Base-by-base conservation (phyloP, 208 protist genomes). In the Wallacemonas sp. region DNA sequence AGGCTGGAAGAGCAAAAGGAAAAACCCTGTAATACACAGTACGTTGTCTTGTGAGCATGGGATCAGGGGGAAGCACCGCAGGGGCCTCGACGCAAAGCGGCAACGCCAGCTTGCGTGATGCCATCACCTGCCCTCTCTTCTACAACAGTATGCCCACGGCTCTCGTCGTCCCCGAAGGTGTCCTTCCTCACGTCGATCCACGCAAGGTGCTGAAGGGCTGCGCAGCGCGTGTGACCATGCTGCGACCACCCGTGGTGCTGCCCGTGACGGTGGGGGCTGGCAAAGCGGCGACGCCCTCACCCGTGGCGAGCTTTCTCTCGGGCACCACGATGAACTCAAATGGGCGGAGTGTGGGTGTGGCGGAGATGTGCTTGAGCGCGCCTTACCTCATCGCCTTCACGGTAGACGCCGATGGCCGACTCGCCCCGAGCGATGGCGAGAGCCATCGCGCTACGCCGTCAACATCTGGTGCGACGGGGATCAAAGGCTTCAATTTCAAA, bases 91-190 rank as follows among this genome's bases (percentile, higher is more conserved):
- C n/a, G n/a, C n/a, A n/a, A n/a, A n/a, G n/a, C n/a, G n/a, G n/a
- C n/a, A n/a, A n/a, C n/a, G n/a, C n/a, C n/a, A 44, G 31, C 28
- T 6, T 24, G 17, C 12, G 21, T 24, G 8, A 21, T 49, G 28
- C 21, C 21, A 19, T 47, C 41, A 54, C 64, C 21, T 74, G 74
- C 24, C 68, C 64, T 14, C 53, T 71, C 21, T 79, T 75, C 60
- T 75, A 74, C 68, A 79, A 74, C 33, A 61, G 30, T 41, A 68
- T 68, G 22, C 68, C 68, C n/a, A 71, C 39, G 33, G 21, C 39
- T 3, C 54, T 65, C 22, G 63, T 70, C 45, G 56, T 79, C 14
- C 73, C 73, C 6, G 36, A 46, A 8, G 67, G 68, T 4, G 61
- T 69, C 17, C 59, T 79, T 14, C 73, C 63, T 2, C 22, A 46